These are phyloP conservation scores for Paecilomyces sp. DNA, from an alignment of 2,329 filamentous ascomycete genomes.

Conservation along the genomic window DNA sequence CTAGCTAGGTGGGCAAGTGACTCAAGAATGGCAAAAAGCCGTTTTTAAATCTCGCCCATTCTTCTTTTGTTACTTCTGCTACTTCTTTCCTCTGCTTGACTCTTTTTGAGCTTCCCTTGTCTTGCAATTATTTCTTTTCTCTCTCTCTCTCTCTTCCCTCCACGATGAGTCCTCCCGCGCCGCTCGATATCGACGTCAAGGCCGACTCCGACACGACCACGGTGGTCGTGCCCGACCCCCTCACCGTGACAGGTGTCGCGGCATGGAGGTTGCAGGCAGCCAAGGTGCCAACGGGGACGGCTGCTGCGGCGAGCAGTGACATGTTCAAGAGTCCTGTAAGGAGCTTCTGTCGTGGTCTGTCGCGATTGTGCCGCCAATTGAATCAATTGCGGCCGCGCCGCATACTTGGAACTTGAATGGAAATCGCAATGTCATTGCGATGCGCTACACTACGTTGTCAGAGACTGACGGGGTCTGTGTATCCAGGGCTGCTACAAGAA, in stretches of 20 bases:
- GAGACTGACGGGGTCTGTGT: background rate
- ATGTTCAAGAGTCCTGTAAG: constrained; percentile 72
- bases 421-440: background rate
- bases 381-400: constrained; percentile 7
- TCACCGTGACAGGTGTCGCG: constrained; percentile 61
- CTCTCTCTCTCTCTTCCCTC: no score
- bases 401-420: constrained; percentile 1
- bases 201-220: constrained; percentile 30
- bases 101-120: no score
- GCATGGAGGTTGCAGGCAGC: constrained; percentile 61
- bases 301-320: constrained; percentile 69
- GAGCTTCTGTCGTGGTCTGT: constrained; percentile 1
- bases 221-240: constrained; percentile 30
- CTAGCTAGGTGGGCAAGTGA: background rate
- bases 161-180: constrained; percentile 22
- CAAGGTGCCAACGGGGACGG: constrained; percentile 65
- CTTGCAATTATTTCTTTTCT: no score
- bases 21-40: background rate
- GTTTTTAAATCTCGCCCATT: background rate
- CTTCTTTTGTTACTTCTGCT: background rate
- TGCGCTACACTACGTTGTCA: background rate
- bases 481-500: constrained; percentile 46
- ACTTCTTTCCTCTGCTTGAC: no score
- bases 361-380: constrained; percentile 5
- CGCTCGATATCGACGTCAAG: constrained; percentile 22